These are phyloP conservation scores for Phialophora verrucosa DNA, from an alignment of 2,329 filamentous ascomycete species.

Conservation along the genomic window DNA sequence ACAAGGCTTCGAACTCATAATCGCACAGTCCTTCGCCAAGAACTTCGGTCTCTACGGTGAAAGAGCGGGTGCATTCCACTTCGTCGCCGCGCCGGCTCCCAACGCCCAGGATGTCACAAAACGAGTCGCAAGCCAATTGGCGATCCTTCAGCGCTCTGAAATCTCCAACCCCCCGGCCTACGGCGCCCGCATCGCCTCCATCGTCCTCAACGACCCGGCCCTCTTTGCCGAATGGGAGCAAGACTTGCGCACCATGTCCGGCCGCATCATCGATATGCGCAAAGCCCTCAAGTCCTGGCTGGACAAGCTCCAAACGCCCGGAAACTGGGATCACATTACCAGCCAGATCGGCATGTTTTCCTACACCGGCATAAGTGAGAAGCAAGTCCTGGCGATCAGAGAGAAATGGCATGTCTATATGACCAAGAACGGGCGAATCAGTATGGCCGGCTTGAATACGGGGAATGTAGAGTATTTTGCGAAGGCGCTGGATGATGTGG, in stretches of 20 bases:
- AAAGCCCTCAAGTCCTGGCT: conserved; percentile 76
- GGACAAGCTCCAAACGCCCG: conserved; percentile 83
- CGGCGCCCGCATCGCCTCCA: conserved; percentile 84
- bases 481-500: conserved; percentile 83
- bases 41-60: conserved; percentile 89
- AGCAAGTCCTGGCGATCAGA: conserved; percentile 54
- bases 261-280: conserved; percentile 92
- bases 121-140: conserved; percentile 83
- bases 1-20: conserved; percentile 76
- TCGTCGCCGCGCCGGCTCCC: conserved; percentile 74
- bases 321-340: conserved; percentile 95
- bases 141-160: conserved; percentile 93
- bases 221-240: conserved; percentile 92
- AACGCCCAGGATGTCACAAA: conserved; percentile 65
- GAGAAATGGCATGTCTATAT: conserved; percentile 59
- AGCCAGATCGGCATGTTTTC: conserved; percentile 99
- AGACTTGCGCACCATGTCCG: conserved; percentile 90
- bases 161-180: conserved; percentile 97
- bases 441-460: conserved; percentile 96
- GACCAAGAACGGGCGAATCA: conserved; percentile 97
- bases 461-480: conserved; percentile 93
- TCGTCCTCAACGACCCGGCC: conserved; percentile 78
- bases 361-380: conserved; percentile 65
- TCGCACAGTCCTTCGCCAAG: conserved; percentile 68
- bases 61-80: conserved; percentile 95